phyloP scores from a whole-genome alignment of 768 basidiomycete species.

The Saitozyma sp. region DNA sequence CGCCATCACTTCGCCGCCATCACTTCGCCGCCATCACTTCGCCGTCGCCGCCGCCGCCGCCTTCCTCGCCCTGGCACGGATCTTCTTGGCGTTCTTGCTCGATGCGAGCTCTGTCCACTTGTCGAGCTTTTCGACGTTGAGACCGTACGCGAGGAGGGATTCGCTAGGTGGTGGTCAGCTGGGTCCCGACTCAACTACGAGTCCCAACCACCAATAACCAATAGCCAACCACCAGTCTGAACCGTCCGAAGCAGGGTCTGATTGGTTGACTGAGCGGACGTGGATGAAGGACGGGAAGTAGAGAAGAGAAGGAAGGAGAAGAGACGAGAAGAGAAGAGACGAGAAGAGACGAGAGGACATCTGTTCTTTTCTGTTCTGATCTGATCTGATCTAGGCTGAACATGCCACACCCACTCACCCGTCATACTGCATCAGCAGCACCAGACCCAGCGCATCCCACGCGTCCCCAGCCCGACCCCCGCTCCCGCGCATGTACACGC shows the following conservation, averaged over 20 bases:
- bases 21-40: too few species aligned
- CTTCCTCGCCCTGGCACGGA: constrained; percentile 5
- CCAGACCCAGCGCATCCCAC: constrained; percentile 38
- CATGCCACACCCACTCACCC: constrained; percentile 16
- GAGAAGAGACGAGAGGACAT: too few species aligned
- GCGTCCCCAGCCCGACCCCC: constrained; percentile 26
- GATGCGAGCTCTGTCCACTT: constrained; percentile 41
- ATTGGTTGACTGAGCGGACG: too few species aligned
- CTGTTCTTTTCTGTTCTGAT: too few species aligned
- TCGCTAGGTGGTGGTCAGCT: constrained; percentile 1
- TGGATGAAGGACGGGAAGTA: too few species aligned
- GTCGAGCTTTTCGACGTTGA: constrained; percentile 37
- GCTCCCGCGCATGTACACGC: constrained; percentile 31
- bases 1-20: too few species aligned
- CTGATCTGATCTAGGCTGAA: too few species aligned
- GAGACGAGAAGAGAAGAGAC: too few species aligned
- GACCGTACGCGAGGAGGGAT: constrained; percentile 19
- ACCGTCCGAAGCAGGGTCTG: neutral
- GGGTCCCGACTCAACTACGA: neutral
- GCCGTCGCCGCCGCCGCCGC: constrained; percentile 3
- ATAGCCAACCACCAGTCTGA: too few species aligned
- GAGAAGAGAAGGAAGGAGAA: too few species aligned
- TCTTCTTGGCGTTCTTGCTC: constrained; percentile 29
- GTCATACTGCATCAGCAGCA: constrained; percentile 28
- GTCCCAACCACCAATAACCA: too few species aligned